These are phyloP conservation scores for Elaeis guineensis DNA, from an alignment of 176 grass and related monocot genomes.

Conservation along the genomic window DNA sequence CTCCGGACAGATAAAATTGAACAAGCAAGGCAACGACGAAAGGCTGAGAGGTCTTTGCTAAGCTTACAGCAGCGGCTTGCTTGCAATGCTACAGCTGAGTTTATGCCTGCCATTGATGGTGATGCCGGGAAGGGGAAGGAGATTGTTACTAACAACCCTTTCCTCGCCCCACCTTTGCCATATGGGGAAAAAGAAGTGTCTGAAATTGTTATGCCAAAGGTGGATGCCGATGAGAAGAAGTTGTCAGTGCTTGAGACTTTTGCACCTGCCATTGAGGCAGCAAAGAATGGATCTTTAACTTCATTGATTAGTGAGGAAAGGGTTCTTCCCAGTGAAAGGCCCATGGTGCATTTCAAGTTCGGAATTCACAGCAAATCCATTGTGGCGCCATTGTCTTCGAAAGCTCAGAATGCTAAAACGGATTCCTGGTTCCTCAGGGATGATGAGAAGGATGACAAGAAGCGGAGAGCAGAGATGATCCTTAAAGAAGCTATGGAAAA, in stretches of 20 bases:
- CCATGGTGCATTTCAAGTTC: constrained; percentile 29
- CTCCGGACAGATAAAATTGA: neutral
- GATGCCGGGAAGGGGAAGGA: constrained; percentile 43
- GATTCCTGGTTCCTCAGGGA: constrained; percentile 27
- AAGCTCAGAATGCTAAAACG: constrained; percentile 13
- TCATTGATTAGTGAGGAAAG: constrained; percentile 25
- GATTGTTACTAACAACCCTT: constrained; percentile 46
- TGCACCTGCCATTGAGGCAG: constrained; percentile 52
- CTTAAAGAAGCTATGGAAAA: constrained; percentile 43
- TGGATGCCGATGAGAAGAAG: constrained; percentile 19
- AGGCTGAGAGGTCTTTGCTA: constrained; percentile 72
- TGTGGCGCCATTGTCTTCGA: constrained; percentile 21
- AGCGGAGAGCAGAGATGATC: constrained; percentile 51
- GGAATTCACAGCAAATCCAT: constrained; percentile 37
- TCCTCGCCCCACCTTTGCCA: constrained; percentile 43
- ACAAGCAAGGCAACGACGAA: constrained; percentile 48
- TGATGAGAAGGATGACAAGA: constrained; percentile 48
- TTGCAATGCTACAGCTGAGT: constrained; percentile 28
- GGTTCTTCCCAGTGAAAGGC: constrained; percentile 4
- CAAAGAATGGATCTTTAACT: constrained; percentile 33
- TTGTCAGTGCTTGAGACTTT: constrained; percentile 60
- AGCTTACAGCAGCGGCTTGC: constrained; percentile 62
- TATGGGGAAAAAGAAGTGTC: constrained; percentile 45
- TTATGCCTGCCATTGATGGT: constrained; percentile 15
- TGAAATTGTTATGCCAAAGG: constrained; percentile 35